Base-by-base conservation (phyloP, 495 filamentous ascomycete genomes). In the Neurospora sublineolata region DNA sequence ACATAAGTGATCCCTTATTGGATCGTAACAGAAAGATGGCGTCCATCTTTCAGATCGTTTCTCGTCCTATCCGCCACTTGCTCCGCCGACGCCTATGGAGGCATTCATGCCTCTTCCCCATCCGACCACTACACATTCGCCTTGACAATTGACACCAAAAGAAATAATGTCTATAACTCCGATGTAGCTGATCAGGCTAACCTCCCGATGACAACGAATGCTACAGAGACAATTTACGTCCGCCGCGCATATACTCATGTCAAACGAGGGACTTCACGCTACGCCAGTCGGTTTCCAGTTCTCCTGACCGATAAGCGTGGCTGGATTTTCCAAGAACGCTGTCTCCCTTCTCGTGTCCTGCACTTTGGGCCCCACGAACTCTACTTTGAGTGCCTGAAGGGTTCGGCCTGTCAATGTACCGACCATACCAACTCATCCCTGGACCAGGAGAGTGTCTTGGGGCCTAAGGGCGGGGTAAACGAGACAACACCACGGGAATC, bases 291-390 rank as follows among this genome's bases (percentile, higher is more conserved):
- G 1, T 23, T 6, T 16, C 18, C 58, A 4, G 0, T 23, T 11
- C 71, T 75, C n/a, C 75, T 74, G 1, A 67, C 71, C 8, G 69
- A 73, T 3, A 74, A 12, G 27, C 72, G 75, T 36, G 75, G 73
- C 7, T 77, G 75, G 75, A 73, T 77, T 18, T 68, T 73, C 3
- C 75, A 77, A 36, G 75, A 77, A 27, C 75, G 69, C 5, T n/a
- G 74, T 58, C 69, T 77, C 4, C 46, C 74, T 3, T 27, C 60
- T 20, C 72, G 75, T 33, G 44, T 77, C 33, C 64, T 77, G 39
- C 75, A 77, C 37, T 77, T 77, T 36, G 72, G 68, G 11, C 68
- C 70, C 5, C 67, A 77, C 0, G 75, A 77, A 30, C 72, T 77
- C 38, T 60, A 64, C 18, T 72, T 72, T 12, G 75, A 75, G 27